These are phyloP conservation scores for Sisymbrium altissimum DNA, from an alignment of 345 rosid species.

Conservation along the genomic window DNA sequence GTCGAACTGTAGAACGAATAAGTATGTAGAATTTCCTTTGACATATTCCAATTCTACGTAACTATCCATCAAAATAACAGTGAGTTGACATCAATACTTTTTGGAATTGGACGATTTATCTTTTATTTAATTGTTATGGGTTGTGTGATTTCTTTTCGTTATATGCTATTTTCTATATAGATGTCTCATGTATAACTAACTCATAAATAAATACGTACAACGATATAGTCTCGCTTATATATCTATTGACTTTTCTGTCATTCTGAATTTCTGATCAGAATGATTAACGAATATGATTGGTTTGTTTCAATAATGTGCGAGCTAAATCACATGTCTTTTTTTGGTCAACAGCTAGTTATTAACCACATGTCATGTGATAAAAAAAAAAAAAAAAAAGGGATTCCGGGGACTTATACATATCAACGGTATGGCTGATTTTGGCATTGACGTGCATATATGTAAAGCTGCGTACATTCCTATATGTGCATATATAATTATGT, in stretches of 20 bases:
- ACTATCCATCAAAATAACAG: no score
- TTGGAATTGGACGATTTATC: no score
- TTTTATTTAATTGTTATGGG: no score
- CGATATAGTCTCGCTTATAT: not conserved
- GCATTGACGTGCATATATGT: not conserved
- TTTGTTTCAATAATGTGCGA: slow-evolving; percentile 16
- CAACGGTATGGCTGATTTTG: not conserved
- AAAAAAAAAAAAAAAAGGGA: not conserved
- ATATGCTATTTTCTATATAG: no score
- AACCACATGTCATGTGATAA: slow-evolving; percentile 5
- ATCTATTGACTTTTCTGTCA: slow-evolving; percentile 17
- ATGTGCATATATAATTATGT: not conserved
- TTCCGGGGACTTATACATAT: not conserved
- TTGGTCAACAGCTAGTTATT: slow-evolving; percentile 28
- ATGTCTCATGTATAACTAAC: no score
- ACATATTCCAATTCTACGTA: no score
- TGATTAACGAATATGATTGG: slow-evolving; percentile 13
- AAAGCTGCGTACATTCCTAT: not conserved
- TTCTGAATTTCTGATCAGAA: slow-evolving; percentile 1
- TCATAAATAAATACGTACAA: not conserved
- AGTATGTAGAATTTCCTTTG: no score
- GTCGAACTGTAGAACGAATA: no score
- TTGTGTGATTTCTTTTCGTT: no score
- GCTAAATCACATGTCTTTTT: slow-evolving; percentile 24
- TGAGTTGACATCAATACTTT: no score